Percentiles rank a stretch among this genome's conserved stretches.
Evolutionary conservation across 2,329 filamentous ascomycete species (phyloP).

Genomic region (Cladobotryum protrusum): DNA sequence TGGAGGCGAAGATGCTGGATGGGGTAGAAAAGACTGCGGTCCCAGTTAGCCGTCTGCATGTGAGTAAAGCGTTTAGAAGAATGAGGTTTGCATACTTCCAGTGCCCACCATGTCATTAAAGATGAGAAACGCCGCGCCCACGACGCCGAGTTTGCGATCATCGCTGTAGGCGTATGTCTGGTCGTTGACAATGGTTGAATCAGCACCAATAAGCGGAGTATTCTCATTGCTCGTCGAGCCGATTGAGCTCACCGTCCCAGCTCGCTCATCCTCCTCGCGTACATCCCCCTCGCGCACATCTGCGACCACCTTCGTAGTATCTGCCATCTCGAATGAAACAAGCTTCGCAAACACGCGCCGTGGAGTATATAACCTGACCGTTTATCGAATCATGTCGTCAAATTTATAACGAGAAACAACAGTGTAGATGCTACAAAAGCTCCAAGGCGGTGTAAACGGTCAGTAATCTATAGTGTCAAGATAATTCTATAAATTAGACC

Average conservation of each 20-base stretch:
- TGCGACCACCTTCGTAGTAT: too few species aligned
- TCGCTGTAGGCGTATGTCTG: constrained; percentile 33
- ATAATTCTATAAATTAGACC: too few species aligned
- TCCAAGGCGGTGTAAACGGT: too few species aligned
- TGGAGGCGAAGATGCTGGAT: constrained; percentile 45
- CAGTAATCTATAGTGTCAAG: too few species aligned
- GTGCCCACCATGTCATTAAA: constrained; percentile 55
- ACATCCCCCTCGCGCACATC: too few species aligned
- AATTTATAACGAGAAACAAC: too few species aligned
- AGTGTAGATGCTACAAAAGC: too few species aligned
- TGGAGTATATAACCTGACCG: too few species aligned
- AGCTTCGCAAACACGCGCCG: too few species aligned
- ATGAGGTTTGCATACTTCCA: constrained; percentile 34
- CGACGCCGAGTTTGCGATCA: constrained; percentile 45
- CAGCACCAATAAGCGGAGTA: neutral
- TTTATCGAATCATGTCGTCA: too few species aligned
- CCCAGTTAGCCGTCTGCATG: neutral
- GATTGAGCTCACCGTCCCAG: neutral
- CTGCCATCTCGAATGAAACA: too few species aligned
- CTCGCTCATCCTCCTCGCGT: neutral
- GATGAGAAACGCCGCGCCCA: constrained; percentile 48
- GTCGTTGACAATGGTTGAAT: constrained; percentile 36
- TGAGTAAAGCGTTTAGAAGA: neutral
- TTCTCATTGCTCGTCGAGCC: neutral
- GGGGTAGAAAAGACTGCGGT: constrained; percentile 47